These are phyloP conservation scores for Tarenaya hassleriana DNA, from an alignment of 345 rosid genomes.

Conservation along the genomic window DNA sequence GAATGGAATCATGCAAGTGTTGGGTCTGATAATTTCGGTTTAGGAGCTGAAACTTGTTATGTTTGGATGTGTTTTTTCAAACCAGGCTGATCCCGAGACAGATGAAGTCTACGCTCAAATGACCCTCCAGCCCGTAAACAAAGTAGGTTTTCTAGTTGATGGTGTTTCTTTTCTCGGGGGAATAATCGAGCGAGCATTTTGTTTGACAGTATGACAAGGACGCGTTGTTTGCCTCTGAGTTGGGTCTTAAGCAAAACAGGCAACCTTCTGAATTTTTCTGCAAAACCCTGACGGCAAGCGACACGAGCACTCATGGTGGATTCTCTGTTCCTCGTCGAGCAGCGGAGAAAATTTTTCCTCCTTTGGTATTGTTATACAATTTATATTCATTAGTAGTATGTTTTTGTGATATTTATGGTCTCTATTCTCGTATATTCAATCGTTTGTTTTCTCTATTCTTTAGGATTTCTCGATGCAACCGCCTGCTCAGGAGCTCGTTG, in stretches of 20 bases:
- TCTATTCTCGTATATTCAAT: too few relatives aligned
- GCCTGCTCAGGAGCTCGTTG: conserved; percentile 86
- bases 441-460: too few relatives aligned
- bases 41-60: conserved; percentile 8
- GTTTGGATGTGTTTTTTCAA: too few relatives aligned
- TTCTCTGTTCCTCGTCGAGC: too few relatives aligned
- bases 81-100: conserved; percentile 72
- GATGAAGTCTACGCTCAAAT: conserved; percentile 76
- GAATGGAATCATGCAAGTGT: too few relatives aligned
- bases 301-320: too few relatives aligned
- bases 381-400: too few relatives aligned
- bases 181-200: conserved; percentile 21
- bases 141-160: conserved; percentile 18
- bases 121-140: conserved; percentile 62
- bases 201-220: conserved; percentile 83
- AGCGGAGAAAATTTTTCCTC: too few relatives aligned
- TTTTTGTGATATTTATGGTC: too few relatives aligned
- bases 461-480: conserved; percentile 97
- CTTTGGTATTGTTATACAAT: too few relatives aligned
- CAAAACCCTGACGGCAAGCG: too few relatives aligned
- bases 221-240: conserved; percentile 79
- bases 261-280: conserved; percentile 87
- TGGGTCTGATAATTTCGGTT: too few relatives aligned
- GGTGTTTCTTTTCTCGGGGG: background rate
- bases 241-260: conserved; percentile 61